Conservation (phyloP, 768 basidiomycete species). For the Coprinopsis marcescibilis region DNA sequence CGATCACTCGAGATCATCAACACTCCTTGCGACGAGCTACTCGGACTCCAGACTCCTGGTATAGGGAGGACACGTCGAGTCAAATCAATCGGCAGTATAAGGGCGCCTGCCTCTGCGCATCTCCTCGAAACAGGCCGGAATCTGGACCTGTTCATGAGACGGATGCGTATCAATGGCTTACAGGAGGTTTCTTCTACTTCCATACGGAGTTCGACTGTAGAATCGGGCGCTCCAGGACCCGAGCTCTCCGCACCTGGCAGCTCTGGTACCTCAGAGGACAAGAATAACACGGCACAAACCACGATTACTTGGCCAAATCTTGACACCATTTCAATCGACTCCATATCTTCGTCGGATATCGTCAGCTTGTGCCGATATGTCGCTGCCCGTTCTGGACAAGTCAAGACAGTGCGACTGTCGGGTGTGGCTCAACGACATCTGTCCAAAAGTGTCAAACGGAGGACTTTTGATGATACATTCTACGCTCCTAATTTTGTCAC, state of each 20-base stretch:
- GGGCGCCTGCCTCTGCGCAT: conserved; percentile 1
- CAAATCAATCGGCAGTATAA: background rate
- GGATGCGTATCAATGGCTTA: conserved; percentile 6
- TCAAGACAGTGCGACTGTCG: conserved; percentile 6
- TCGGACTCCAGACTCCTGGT: background rate
- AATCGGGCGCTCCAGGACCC: too few relatives aligned
- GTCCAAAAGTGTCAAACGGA: conserved; percentile 6
- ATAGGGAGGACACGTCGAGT: too few relatives aligned
- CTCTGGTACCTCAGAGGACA: too few relatives aligned
- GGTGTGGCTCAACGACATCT: conserved; percentile 3
- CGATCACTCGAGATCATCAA: conserved; percentile 2
- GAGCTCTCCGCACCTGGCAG: too few relatives aligned
- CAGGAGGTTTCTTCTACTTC: background rate
- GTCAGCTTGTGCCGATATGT: conserved; percentile 5
- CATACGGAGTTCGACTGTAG: too few relatives aligned
- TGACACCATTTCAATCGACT: conserved; percentile 5
- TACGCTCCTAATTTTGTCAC: conserved; percentile 1
- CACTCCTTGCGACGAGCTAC: conserved; percentile 1
- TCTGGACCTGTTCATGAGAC: conserved; percentile 1
- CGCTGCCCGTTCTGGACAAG: background rate
- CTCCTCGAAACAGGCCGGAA: conserved; percentile 5
- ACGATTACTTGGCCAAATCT: conserved; percentile 5
- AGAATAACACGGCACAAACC: too few relatives aligned
- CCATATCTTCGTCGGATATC: background rate
- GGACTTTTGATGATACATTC: conserved; percentile 6